phyloP scores from a whole-genome alignment of 805 yeast genomes.

The Ogataea chonburiensis region DNA sequence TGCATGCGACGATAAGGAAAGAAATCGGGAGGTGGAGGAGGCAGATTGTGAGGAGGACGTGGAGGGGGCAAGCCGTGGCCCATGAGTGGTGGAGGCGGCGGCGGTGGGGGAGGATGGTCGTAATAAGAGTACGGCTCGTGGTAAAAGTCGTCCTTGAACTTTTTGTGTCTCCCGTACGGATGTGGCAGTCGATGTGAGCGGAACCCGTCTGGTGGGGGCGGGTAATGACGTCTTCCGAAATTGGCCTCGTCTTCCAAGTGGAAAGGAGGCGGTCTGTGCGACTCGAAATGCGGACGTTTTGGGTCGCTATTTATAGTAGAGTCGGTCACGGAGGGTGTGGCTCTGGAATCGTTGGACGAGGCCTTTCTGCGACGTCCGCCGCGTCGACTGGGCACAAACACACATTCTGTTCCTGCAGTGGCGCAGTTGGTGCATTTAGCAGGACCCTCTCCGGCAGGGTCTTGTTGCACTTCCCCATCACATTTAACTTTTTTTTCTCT shows the following conservation, averaged over 20 bases:
- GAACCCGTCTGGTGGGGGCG: slow-evolving; percentile 8
- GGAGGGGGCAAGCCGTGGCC: slow-evolving; percentile 6
- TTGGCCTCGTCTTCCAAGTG: slow-evolving; percentile 1
- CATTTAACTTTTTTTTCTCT: slow-evolving; percentile 66
- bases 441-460: slow-evolving; percentile 10
- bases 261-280: neutral
- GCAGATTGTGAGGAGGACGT: slow-evolving; percentile 5
- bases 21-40: slow-evolving; percentile 8
- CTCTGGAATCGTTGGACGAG: slow-evolving; percentile 9
- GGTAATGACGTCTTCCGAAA: no score
- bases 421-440: slow-evolving; percentile 51
- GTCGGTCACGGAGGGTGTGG: slow-evolving; percentile 5
- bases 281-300: slow-evolving; percentile 5
- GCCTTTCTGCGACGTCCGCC: slow-evolving; percentile 53
- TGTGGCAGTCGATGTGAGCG: no score
- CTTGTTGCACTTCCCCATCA: slow-evolving; percentile 51
- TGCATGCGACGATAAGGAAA: slow-evolving; percentile 14
- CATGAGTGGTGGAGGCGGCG: slow-evolving; percentile 9
- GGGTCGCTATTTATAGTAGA: neutral
- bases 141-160: slow-evolving; percentile 1
- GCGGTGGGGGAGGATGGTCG: slow-evolving; percentile 8
- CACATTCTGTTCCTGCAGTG: slow-evolving; percentile 45
- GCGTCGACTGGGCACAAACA: slow-evolving; percentile 54
- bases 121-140: slow-evolving; percentile 12
- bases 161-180: neutral